A percentile compares a stretch with the other conserved stretches of the same genome.
phyloP scores from a whole-genome alignment of 2,329 filamentous ascomycete species.

The Aspergillus ustus region DNA sequence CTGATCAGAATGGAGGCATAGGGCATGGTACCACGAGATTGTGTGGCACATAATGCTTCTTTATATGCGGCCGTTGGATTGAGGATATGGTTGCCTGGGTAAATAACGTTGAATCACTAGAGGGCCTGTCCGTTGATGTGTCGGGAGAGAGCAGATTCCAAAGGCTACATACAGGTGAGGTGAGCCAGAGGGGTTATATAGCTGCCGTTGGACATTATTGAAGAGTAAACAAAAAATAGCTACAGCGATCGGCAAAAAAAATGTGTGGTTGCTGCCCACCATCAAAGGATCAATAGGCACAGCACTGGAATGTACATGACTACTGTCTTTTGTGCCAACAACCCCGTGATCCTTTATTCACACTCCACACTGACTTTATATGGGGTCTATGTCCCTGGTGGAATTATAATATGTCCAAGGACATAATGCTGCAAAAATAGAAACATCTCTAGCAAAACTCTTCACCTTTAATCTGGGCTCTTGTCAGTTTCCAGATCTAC shows the following conservation, averaged over 20 bases:
- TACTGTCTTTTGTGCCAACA: not conserved
- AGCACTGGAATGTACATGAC: slow-evolving; percentile 4
- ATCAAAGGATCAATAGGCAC: not conserved
- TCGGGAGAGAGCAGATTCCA: not conserved
- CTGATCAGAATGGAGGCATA: slow-evolving; percentile 26
- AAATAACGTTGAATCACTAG: not conserved
- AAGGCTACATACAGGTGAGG: not conserved
- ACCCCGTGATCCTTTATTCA: not conserved
- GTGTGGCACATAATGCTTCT: slow-evolving; percentile 29
- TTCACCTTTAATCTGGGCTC: not conserved
- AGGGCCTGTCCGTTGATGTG: not conserved
- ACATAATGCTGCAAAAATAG: not conserved
- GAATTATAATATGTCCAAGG: not conserved
- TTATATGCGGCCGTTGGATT: not conserved
- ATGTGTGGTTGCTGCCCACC: slow-evolving; percentile 12
- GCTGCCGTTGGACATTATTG: not conserved
- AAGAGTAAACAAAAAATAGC: slow-evolving; percentile 7
- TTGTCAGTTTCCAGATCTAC: not conserved
- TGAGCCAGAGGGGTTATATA: not conserved
- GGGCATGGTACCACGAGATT: slow-evolving; percentile 30
- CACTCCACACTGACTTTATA: not conserved
- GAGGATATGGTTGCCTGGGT: not conserved
- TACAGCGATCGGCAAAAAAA: not conserved
- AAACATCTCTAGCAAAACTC: not conserved
- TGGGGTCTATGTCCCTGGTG: not conserved